These are phyloP conservation scores for Bothriochloa decipiens DNA, from an alignment of 176 grass and related monocot genomes.

Conservation along the genomic window DNA sequence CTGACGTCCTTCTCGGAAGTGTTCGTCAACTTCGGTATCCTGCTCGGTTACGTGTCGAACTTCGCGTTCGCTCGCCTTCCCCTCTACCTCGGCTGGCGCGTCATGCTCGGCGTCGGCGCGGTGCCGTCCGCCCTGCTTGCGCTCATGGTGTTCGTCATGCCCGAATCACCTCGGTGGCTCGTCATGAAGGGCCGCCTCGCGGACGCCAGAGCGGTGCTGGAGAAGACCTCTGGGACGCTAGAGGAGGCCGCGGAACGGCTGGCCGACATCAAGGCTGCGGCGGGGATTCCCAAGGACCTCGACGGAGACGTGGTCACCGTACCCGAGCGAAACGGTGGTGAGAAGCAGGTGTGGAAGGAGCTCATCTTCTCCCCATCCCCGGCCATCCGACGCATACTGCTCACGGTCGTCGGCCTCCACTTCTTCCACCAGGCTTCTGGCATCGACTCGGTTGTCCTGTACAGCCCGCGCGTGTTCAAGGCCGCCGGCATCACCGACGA, in stretches of 20 bases:
- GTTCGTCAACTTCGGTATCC: slow-evolving; percentile 63
- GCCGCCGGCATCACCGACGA: slow-evolving; percentile 55
- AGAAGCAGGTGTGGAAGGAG: slow-evolving; percentile 66
- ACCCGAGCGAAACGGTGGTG: slow-evolving; percentile 10
- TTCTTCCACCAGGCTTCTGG: slow-evolving; percentile 74
- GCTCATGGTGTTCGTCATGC: slow-evolving; percentile 53
- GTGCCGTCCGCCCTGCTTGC: slow-evolving; percentile 53
- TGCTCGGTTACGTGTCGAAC: slow-evolving; percentile 70
- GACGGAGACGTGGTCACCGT: slow-evolving; percentile 67
- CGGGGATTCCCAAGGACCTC: slow-evolving; percentile 60
- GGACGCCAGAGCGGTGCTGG: neutral
- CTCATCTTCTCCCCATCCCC: slow-evolving; percentile 56
- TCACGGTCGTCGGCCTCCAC: slow-evolving; percentile 57
- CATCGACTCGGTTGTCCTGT: slow-evolving; percentile 69
- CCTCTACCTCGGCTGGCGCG: slow-evolving; percentile 56
- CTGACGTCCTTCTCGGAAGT: slow-evolving; percentile 65
- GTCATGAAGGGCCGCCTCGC: slow-evolving; percentile 72
- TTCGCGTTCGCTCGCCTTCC: slow-evolving; percentile 49
- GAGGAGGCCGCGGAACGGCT: slow-evolving; percentile 70
- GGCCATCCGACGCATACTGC: slow-evolving; percentile 57
- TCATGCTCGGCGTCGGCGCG: slow-evolving; percentile 70
- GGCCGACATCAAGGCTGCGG: slow-evolving; percentile 63
- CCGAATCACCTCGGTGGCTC: slow-evolving; percentile 79
- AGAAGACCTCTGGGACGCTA: slow-evolving; percentile 53
- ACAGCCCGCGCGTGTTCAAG: slow-evolving; percentile 70